Base-by-base conservation (phyloP, 352 stramenopile species). In the Thalassiosira mediterranea region DNA sequence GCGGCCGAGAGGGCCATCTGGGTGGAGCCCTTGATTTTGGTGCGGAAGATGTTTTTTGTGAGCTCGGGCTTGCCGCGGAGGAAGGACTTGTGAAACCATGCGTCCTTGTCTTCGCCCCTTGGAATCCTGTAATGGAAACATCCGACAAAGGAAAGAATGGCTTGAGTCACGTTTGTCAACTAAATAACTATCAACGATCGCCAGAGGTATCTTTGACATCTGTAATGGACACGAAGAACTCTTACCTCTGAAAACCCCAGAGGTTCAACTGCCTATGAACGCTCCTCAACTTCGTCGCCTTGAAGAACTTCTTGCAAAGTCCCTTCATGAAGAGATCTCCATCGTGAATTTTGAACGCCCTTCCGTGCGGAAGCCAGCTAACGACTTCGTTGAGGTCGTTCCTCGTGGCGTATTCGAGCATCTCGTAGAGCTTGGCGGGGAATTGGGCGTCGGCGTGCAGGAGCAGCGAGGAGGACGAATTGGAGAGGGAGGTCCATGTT, bases 181-280 rank as follows among this genome's bases (percentile, higher is more conserved):
- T 11, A 57, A 34, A 57, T 3, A 10, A 32, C 3, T 38, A 60
- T 60, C 25, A 40, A n/a, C n/a, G n/a, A n/a, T 4, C 2, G 44
- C 25, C 29, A 5, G 29, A 21, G 26, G 11, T 10, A 52, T 17
- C 10, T 5, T 13, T 34, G 4, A 26, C n/a, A 54, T n/a, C n/a
- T n/a, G n/a, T 13, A 13, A 54, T 28, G 19, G 10, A n/a, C 28
- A 21, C 21, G 17, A 34, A 26, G 21, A n/a, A n/a, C 21, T 56
- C 34, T 44, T 17, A 57, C 34, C 88, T 63, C 21, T 72, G 62
- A 60, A 92, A 93, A 19, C 88, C 88, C 68, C 91, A 93, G 4
- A 92, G 76, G 67, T 93, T 91, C 1, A 93, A 73, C 66, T 93
- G 86, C 7, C 88, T 40, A 28, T 81, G 65, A 66, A 93, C 92